Base-by-base conservation (phyloP, 2,329 filamentous ascomycete genomes). In the Lachnellula hyalina region DNA sequence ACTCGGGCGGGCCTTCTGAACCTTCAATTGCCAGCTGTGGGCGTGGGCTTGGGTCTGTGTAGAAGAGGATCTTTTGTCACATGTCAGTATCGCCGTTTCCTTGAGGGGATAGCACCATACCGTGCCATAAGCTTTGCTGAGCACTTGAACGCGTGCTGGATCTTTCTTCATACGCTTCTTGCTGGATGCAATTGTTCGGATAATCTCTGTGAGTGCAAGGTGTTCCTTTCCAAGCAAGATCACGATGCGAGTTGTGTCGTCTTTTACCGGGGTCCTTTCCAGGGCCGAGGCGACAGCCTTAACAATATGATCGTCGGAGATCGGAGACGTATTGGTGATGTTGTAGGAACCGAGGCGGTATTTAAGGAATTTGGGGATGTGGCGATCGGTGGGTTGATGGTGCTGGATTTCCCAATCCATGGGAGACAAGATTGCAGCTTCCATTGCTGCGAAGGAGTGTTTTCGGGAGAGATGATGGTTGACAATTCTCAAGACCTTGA, bases 181-280 rank as follows among this genome's bases (percentile, higher is more conserved):
- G 8, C 34, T 21, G 21, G 84, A 79, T 56, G 89, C 41, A 5
- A 28, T 6, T 12, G 44, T n/a, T 9, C 23, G 19, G 5, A 46
- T 23, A 2, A 28, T 76, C 70, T 89, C 84, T 90, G 91, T 96
- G 66, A 95, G 84, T 75, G 87, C 86, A 66, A 90, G 84, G 77
- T 96, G 91, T 72, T 95, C 87, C 60, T 81, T 81, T 65, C 86
- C 85, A 68, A 92, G 80, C 52, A 96, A 83, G 52, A 96, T 81
- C 51, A 95, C 21, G 5, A 46, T 32, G 21, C 44, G 91, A 90
- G 2, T 86, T 78, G 70, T 90, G 78, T 58, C 82, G 75, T 65
- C 44, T n/a, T 12, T 12, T 5, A 14, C n/a, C 14, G 44, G 44
- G 6, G 11, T 15, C 23, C 12, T 46, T 12, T 9, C 44, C 44